phyloP scores from a whole-genome alignment of 2,329 filamentous ascomycete genomes.

The Thermoascus crustaceus region DNA sequence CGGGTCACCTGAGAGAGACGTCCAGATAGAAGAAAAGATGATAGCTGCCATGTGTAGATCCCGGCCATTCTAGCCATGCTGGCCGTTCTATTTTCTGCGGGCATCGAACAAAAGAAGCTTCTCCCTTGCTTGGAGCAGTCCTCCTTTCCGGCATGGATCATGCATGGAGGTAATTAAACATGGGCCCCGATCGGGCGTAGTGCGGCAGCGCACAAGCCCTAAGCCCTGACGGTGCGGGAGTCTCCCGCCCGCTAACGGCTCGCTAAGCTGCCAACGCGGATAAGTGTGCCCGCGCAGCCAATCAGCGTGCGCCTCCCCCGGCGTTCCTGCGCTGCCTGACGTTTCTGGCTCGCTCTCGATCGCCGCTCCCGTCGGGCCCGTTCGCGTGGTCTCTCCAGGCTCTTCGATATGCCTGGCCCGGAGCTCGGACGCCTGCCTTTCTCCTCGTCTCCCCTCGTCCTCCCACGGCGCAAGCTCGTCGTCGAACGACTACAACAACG shows the following conservation, averaged over 20 bases:
- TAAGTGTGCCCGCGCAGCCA: no score
- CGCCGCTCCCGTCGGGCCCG: no score
- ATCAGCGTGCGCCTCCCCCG: not conserved
- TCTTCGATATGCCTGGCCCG: not conserved
- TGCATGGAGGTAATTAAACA: constrained; percentile 3
- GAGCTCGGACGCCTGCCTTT: not conserved
- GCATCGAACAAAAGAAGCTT: no score
- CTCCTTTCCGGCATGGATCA: no score
- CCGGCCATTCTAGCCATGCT: no score
- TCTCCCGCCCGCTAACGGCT: constrained; percentile 1
- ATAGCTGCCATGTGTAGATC: no score
- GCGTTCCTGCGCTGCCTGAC: constrained; percentile 1
- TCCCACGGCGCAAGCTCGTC: not conserved
- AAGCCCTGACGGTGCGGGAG: constrained; percentile 1
- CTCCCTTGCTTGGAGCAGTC: no score
- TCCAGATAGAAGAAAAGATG: no score
- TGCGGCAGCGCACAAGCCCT: not conserved
- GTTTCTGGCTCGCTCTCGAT: constrained; percentile 2
- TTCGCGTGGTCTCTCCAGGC: no score
- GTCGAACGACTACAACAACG: not conserved
- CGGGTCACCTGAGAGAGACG: no score
- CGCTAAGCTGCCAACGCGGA: no score
- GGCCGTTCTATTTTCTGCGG: no score
- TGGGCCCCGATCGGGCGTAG: not conserved
- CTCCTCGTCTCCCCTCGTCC: not conserved